These are phyloP conservation scores for Pleurotus eryngii DNA, from an alignment of 768 basidiomycete genomes.

Conservation along the genomic window DNA sequence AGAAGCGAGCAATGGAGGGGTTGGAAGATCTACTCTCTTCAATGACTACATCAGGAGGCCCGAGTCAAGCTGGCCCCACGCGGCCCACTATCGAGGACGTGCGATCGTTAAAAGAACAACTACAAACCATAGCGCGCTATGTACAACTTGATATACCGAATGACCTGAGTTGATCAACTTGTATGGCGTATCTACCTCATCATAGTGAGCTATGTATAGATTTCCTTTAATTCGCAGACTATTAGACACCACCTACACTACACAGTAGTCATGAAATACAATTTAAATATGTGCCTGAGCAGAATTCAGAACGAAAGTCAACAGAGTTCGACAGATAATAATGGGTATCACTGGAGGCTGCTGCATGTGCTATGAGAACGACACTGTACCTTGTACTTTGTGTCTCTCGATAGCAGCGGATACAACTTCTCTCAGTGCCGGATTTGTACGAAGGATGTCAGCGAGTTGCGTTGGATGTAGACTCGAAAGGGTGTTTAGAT, in stretches of 20 bases:
- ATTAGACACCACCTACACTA: too few species aligned
- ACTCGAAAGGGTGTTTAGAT: conserved; percentile 28
- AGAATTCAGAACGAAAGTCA: too few species aligned
- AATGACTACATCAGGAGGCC: conserved; percentile 25
- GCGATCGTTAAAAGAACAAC: neutral
- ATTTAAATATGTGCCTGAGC: too few species aligned
- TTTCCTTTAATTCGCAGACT: too few species aligned
- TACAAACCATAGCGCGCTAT: neutral
- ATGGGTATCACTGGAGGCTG: too few species aligned
- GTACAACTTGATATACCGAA: too few species aligned
- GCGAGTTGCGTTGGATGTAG: conserved; percentile 34
- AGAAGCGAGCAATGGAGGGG: conserved; percentile 48
- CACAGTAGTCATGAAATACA: too few species aligned
- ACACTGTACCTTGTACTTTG: conserved; percentile 9
- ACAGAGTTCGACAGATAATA: too few species aligned
- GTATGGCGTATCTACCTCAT: too few species aligned
- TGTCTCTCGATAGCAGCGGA: conserved; percentile 28
- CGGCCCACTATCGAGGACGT: conserved; percentile 1
- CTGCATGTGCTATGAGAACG: neutral
- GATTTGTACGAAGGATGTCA: conserved; percentile 34
- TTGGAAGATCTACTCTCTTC: conserved; percentile 54
- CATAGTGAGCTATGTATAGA: too few species aligned
- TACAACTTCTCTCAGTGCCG: conserved; percentile 34
- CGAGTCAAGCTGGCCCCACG: neutral
- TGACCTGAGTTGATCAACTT: too few species aligned